These are phyloP conservation scores for Aspergillus ochraceus DNA, from an alignment of 2,329 filamentous ascomycete species.

Conservation along the genomic window DNA sequence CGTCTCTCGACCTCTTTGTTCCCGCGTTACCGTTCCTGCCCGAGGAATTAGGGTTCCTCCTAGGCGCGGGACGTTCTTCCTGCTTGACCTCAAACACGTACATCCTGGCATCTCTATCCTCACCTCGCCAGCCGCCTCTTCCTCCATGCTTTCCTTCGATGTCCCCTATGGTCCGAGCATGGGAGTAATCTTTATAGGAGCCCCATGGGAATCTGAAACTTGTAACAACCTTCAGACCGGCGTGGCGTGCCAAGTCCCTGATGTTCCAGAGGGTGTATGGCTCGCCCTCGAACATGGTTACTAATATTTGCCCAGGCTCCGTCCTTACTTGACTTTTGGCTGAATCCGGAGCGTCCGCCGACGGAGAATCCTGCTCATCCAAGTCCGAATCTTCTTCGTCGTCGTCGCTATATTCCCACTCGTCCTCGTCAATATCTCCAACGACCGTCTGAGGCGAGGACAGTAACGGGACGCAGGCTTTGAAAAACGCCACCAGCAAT, in stretches of 20 bases:
- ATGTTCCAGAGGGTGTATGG: conserved; percentile 97
- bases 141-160: conserved; percentile 41
- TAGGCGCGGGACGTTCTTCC: conserved; percentile 24
- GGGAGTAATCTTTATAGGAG: conserved; percentile 49
- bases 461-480: conserved; percentile 43
- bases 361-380: conserved; percentile 17
- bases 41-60: neutral
- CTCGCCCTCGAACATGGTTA: conserved; percentile 89
- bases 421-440: conserved; percentile 23
- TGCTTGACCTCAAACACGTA: conserved; percentile 47
- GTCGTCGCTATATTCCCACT: conserved; percentile 25
- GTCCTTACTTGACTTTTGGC: conserved; percentile 21
- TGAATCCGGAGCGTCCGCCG: neutral
- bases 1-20: conserved; percentile 33
- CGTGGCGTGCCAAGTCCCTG: conserved; percentile 77
- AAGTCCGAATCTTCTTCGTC: conserved; percentile 15
- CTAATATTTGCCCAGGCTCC: conserved; percentile 61
- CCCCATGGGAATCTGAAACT: conserved; percentile 51
- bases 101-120: conserved; percentile 48
- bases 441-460: conserved; percentile 28
- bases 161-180: conserved; percentile 48
- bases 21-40: conserved; percentile 27
- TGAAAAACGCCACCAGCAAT: conserved; percentile 51
- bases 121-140: conserved; percentile 48
- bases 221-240: conserved; percentile 46